Evolutionary conservation across 75 land plant genomes (phyloP), one percentile per base, ranked within the genome.

Genomic region (Larix kaempferi): DNA sequence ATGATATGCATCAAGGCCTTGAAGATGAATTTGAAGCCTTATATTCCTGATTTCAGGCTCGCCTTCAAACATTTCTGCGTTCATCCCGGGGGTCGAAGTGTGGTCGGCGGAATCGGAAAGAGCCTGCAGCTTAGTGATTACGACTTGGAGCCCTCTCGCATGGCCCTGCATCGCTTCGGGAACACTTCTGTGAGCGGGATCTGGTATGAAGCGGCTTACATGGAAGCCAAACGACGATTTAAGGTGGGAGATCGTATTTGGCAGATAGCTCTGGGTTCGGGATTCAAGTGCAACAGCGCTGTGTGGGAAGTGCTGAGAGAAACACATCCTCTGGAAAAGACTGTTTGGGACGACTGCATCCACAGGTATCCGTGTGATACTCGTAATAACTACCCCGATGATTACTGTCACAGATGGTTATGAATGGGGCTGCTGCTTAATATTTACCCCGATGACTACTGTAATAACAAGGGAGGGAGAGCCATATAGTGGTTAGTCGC

Each of bases 191-290:
- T 85, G 17, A 78, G 85, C 56, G 82, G 89, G 27, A 58, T 88
- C 1, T 91, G 93, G 93, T 91, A 91, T 69, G 89, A 78, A n/a
- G 74, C 85, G 23, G 89, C 78, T 16, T 91, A 91, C 77, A 86
- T 84, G 79, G 91, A 91, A 39, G 93, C 87, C 39, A 88, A 91
- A 76, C 82, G 80, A 67, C 83, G 93, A 76, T 80, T 91, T 12
- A 86, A 77, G 74, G 81, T 62, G 13, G 93, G 93, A 2, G 74
- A 84, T 71, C 35, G 78, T 2, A 75, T 84, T 58, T 74, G 76
- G 82, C 85, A 83, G 73, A 65, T 83, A 15, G 85, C 74, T 5
- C 59, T 83, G 39, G 86, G 86, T 10, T 76, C 79, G 10, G 86
- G 86, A 5, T 84, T 84, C 59, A 80, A 84, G 79, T 84, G 86